Percentiles rank a stretch among this genome's conserved stretches.
phyloP scores from a whole-genome alignment of 106 monocot genomes.

The Dendrobium huoshanense region DNA sequence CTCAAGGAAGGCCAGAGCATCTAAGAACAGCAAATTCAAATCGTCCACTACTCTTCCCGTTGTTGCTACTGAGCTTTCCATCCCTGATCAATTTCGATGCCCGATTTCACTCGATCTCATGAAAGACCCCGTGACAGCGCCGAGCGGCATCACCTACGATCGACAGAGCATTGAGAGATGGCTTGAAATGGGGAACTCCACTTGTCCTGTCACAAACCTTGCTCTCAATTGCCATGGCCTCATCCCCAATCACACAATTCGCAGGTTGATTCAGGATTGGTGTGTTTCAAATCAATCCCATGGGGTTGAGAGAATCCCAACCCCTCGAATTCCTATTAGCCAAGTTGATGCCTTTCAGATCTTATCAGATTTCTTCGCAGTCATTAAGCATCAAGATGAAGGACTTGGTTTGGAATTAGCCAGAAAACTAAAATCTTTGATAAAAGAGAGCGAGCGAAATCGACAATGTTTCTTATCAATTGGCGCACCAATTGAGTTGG shows the following conservation, averaged over 20 bases:
- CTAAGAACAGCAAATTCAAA: neutral
- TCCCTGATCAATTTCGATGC: slow-evolving; percentile 64
- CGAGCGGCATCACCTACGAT: slow-evolving; percentile 87
- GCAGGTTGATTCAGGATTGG: slow-evolving; percentile 57
- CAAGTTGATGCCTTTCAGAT: slow-evolving; percentile 12
- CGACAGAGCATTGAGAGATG: slow-evolving; percentile 71
- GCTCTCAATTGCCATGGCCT: slow-evolving; percentile 16
- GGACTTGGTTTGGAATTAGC: slow-evolving; percentile 8
- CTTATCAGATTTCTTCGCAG: slow-evolving; percentile 20
- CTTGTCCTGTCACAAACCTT: slow-evolving; percentile 53
- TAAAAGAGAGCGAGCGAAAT: slow-evolving; percentile 46
- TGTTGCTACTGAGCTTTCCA: neutral
- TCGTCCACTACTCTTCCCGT: neutral
- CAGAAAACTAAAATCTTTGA: slow-evolving; percentile 8
- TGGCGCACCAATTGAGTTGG: slow-evolving; percentile 21
- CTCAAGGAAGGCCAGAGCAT: neutral
- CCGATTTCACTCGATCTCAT: slow-evolving; percentile 85
- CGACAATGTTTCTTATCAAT: slow-evolving; percentile 13
- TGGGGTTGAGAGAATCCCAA: slow-evolving; percentile 51
- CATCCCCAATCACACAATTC: slow-evolving; percentile 49
- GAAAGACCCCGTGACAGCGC: slow-evolving; percentile 68
- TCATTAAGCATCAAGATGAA: neutral
- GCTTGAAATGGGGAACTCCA: slow-evolving; percentile 52
- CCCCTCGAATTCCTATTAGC: slow-evolving; percentile 38
- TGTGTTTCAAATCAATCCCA: slow-evolving; percentile 29